Percentiles rank a stretch among this genome's conserved stretches.
These are phyloP conservation scores for Trichoderma asperelloides DNA, from an alignment of 495 filamentous ascomycete species.

Conservation along the genomic window DNA sequence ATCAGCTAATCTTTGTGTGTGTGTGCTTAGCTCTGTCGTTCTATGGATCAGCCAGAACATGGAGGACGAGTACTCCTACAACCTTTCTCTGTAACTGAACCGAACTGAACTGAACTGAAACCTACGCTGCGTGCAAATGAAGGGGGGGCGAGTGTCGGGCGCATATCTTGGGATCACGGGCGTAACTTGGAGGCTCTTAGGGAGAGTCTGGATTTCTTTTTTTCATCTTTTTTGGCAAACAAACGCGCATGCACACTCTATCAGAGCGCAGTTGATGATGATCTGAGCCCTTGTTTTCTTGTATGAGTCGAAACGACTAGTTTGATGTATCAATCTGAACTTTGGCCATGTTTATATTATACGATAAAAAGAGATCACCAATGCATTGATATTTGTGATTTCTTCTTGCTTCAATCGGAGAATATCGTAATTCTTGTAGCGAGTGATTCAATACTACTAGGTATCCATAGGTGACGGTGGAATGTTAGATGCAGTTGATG, in stretches of 20 bases:
- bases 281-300: slow-evolving; percentile 2
- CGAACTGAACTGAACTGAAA: too few species aligned
- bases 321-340: background rate
- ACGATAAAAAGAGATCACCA: background rate
- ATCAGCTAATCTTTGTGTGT: slow-evolving; percentile 12
- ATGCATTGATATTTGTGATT: background rate
- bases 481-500: too few species aligned
- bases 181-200: background rate
- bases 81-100: slow-evolving; percentile 62
- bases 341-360: background rate
- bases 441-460: too few species aligned
- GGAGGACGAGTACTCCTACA: slow-evolving; percentile 98
- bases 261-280: background rate
- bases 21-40: slow-evolving; percentile 57
- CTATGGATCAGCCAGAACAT: slow-evolving; percentile 98
- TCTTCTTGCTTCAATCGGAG: too few species aligned
- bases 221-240: background rate
- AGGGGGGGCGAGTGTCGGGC: background rate
- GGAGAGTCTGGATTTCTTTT: background rate
- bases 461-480: too few species aligned
- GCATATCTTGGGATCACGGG: slow-evolving; percentile 7
- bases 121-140: background rate
- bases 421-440: too few species aligned
- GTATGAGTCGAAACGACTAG: background rate
- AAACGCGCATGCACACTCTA: background rate